Percentiles rank a stretch among this genome's conserved stretches.
phyloP scores from a whole-genome alignment of 2,329 filamentous ascomycete genomes.

The Colletotrichum viniferum region DNA sequence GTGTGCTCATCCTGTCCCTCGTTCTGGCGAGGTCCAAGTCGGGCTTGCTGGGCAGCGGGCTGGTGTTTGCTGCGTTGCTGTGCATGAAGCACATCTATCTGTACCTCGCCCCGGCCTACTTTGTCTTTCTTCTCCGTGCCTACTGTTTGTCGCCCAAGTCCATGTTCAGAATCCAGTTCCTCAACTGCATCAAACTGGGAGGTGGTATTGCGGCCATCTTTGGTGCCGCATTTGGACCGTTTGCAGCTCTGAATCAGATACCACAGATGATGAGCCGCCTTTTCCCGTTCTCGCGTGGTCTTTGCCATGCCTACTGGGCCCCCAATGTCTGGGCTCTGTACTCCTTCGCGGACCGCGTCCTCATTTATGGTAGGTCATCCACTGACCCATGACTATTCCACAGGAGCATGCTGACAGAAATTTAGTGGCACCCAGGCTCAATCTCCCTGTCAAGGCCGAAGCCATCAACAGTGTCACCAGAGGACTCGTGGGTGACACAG shows the following conservation, averaged over 20 bases:
- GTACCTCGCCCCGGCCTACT: constrained; percentile 94
- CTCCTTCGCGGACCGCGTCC: constrained; percentile 82
- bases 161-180: constrained; percentile 75
- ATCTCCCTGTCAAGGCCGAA: constrained; percentile 72
- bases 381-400: not conserved
- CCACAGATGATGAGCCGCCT: constrained; percentile 82
- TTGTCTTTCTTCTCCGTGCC: constrained; percentile 85
- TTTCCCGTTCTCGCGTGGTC: constrained; percentile 90
- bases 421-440: constrained; percentile 80
- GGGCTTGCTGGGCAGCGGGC: constrained; percentile 77
- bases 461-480: constrained; percentile 90
- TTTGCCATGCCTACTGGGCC: constrained; percentile 98
- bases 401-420: constrained; percentile 32
- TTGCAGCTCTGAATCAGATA: constrained; percentile 80
- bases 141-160: constrained; percentile 86
- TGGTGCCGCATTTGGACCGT: constrained; percentile 86
- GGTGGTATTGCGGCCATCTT: constrained; percentile 74
- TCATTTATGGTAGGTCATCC: constrained; percentile 74
- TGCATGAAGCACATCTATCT: constrained; percentile 99
- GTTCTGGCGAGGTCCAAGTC: constrained; percentile 79
- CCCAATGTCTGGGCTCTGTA: constrained; percentile 98
- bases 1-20: constrained; percentile 84
- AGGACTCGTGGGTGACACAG: constrained; percentile 89
- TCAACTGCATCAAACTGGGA: constrained; percentile 85
- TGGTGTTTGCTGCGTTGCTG: constrained; percentile 82